Conservation (phyloP, 345 rosid species). For the Odontarrhena argentea region DNA sequence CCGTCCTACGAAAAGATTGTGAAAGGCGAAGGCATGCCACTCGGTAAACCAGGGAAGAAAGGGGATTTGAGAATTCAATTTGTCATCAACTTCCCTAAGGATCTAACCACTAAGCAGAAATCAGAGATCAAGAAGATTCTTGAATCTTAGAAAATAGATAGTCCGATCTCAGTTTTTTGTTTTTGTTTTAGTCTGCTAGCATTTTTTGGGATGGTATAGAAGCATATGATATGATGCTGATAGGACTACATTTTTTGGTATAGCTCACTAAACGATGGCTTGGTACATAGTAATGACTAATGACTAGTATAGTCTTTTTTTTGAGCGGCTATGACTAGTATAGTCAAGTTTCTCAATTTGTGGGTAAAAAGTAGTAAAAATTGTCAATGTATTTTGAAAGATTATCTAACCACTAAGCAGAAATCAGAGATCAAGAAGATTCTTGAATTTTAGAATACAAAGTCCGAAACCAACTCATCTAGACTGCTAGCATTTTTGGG, state of each 20-base stretch:
- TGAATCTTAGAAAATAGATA: constrained; percentile 30
- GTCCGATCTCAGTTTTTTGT: background rate
- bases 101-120: constrained; percentile 71
- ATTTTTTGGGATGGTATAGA: no score
- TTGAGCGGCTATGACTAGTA: no score
- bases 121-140: constrained; percentile 61
- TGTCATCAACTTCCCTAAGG: constrained; percentile 74
- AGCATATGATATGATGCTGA: no score
- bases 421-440: constrained; percentile 65
- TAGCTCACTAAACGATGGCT: background rate
- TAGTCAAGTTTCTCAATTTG: background rate
- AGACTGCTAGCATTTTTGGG: background rate
- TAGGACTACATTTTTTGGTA: background rate
- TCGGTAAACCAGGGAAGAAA: constrained; percentile 71
- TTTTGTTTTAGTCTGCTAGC: no score
- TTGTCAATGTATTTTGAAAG: constrained; percentile 11
- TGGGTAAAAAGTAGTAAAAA: constrained; percentile 12
- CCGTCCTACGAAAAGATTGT: constrained; percentile 83
- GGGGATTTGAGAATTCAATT: constrained; percentile 87
- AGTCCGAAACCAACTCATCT: background rate
- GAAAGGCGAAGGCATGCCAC: constrained; percentile 92
- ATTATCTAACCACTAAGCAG: constrained; percentile 60
- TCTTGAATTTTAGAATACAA: constrained; percentile 40
- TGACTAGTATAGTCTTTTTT: background rate
- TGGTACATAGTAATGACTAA: background rate